Percentiles rank a stretch among this genome's conserved stretches.
Conservation (phyloP, 768 basidiomycete species). For the Jaapia argillacea region DNA sequence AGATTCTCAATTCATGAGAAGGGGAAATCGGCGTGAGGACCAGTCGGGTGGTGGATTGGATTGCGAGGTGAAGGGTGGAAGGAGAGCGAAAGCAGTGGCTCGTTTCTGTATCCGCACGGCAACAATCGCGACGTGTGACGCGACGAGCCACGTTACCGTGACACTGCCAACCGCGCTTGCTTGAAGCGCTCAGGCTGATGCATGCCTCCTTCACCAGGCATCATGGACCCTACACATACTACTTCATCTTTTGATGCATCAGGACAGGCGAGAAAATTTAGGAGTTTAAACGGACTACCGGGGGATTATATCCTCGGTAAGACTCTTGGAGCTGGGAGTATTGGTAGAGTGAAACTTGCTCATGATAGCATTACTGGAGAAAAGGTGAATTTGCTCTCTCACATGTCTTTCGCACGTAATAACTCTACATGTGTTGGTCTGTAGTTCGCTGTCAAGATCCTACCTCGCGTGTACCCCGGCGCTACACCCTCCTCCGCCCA, state of each 20-base stretch:
- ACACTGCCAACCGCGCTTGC: conserved; percentile 11
- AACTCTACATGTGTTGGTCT: too few relatives aligned
- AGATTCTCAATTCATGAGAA: too few relatives aligned
- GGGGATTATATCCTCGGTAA: conserved; percentile 96
- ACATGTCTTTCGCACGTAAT: too few relatives aligned
- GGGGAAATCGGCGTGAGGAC: too few relatives aligned
- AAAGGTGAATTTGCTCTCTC: conserved; percentile 49
- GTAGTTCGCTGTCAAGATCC: conserved; percentile 97
- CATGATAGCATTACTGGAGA: conserved; percentile 83
- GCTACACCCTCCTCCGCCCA: conserved; percentile 38
- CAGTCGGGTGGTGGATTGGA: too few relatives aligned
- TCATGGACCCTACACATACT: conserved; percentile 2
- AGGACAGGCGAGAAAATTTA: conserved; percentile 15
- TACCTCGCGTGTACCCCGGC: conserved; percentile 73
- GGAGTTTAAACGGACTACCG: conserved; percentile 45
- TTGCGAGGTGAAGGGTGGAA: too few relatives aligned
- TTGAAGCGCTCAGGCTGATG: conserved; percentile 14
- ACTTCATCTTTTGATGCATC: conserved; percentile 14
- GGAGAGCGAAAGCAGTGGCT: too few relatives aligned
- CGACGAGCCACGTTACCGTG: conserved; percentile 12
- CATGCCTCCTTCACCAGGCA: conserved; percentile 11
- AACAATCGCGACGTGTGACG: too few relatives aligned
- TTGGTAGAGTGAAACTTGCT: conserved; percentile 98
- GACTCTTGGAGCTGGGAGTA: conserved; percentile 94
- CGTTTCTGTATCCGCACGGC: too few relatives aligned